Evolutionary conservation across 1,284 basidiomycete species (phyloP), one percentile per base, ranked within the genome.

Genomic region (Sporisorium iseilematis-ciliati): DNA sequence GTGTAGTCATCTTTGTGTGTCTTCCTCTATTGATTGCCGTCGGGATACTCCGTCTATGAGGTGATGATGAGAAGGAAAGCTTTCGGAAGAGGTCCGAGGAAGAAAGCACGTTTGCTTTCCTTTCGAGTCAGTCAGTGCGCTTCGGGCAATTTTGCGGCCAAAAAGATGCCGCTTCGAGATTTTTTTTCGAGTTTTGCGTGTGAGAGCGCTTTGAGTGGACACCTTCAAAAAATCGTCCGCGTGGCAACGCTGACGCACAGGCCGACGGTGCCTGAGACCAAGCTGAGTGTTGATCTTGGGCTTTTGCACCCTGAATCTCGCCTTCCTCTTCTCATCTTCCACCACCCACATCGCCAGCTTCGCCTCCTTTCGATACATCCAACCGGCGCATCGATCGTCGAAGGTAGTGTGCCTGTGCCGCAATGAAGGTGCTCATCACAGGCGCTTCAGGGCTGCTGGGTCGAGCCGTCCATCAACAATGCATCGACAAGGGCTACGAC

Each of bases 361-460:
- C 50, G 1, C 11, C 35, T 20, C n/a, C 56, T 59, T 50, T 38
- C 49, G 48, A 51, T 31, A 26, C 41, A 33, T 35, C 51, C 49
- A 33, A 41, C 31, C 23, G 35, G 35, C 14, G 26, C 40, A 25
- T 20, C 41, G 31, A 41, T 41, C 26, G 12, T 12, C 4, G 12
- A 31, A n/a, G n/a, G 41, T 26, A 43, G 16, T 25, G 42, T 31
- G 42, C 8, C 25, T 20, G 26, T 23, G 10, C 57, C 43, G 55
- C 62, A 29, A 72, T 76, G 72, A 70, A 76, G 57, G 60, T 75
- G 87, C 88, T 79, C 88, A 77, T 80, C 57, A 75, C 82, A 80
- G 87, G 88, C 21, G 87, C 87, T n/a, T 87, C 86, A n/a, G 88
- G 88, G 25, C 83, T 88, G 25, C 85, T 88, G 20, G 88, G 88